Percentiles rank a stretch among this genome's conserved stretches.
Conservation (phyloP, 441 rosid species). For the Populus hybrid region DNA sequence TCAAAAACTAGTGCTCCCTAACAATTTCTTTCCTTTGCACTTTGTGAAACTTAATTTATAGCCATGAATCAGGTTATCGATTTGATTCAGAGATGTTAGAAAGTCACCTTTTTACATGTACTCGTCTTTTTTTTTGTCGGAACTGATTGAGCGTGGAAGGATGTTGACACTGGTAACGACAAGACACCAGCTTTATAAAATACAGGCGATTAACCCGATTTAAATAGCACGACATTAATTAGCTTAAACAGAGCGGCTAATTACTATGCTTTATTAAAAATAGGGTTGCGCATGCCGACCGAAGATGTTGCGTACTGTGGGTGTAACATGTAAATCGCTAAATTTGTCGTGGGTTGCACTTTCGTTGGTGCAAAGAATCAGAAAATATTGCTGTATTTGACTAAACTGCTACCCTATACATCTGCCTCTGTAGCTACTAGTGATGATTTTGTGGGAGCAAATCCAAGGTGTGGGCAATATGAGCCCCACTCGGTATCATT, state of each 20-base stretch:
- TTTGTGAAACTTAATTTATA: not conserved
- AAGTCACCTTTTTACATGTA: too few species aligned
- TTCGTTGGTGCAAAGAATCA: not conserved
- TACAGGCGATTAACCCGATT: not conserved
- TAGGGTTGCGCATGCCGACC: too few species aligned
- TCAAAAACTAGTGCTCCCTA: slow-evolving; percentile 5
- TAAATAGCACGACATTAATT: not conserved
- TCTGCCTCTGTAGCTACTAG: not conserved
- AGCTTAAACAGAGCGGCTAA: not conserved
- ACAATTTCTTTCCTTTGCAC: not conserved
- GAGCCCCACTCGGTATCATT: slow-evolving; percentile 16
- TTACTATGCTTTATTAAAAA: too few species aligned
- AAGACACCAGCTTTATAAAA: not conserved
- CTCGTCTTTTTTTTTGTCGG: not conserved
- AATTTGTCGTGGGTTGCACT: not conserved
- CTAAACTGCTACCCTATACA: not conserved
- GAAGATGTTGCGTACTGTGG: not conserved
- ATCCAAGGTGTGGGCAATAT: not conserved
- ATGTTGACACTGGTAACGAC: not conserved
- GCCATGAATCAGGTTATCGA: not conserved
- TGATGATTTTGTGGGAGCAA: slow-evolving; percentile 9
- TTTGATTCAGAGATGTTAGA: not conserved
- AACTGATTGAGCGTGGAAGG: not conserved
- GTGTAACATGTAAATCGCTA: not conserved
- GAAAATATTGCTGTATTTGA: not conserved